These are phyloP conservation scores for Diaporthe vaccinii DNA, from an alignment of 2,329 filamentous ascomycete species.

Conservation along the genomic window DNA sequence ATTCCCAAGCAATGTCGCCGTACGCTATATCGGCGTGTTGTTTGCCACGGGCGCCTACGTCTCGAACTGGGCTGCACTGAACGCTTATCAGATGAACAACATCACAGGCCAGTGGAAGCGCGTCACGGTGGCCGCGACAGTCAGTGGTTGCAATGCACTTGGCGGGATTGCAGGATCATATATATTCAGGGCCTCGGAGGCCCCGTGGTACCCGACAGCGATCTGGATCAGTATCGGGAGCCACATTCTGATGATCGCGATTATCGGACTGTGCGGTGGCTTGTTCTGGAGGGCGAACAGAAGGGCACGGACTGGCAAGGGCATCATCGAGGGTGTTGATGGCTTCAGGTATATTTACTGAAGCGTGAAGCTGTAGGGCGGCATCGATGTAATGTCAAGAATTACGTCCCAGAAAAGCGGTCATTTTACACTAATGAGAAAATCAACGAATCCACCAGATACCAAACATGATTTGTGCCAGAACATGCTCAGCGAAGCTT, in stretches of 20 bases:
- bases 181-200: constrained; percentile 37
- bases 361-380: neutral
- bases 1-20: constrained; percentile 69
- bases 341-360: constrained; percentile 40
- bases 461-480: neutral
- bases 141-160: constrained; percentile 42
- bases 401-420: neutral
- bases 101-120: constrained; percentile 51
- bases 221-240: constrained; percentile 41
- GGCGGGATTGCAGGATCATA: constrained; percentile 41
- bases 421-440: neutral
- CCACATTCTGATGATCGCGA: constrained; percentile 38
- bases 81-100: constrained; percentile 74
- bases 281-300: constrained; percentile 39
- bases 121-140: constrained; percentile 38
- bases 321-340: constrained; percentile 39
- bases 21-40: constrained; percentile 75
- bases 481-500: neutral
- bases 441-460: too few relatives aligned
- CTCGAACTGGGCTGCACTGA: constrained; percentile 77
- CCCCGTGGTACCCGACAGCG: constrained; percentile 39
- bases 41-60: constrained; percentile 78
- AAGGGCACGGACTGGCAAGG: constrained; percentile 26
- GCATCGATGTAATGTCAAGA: neutral
- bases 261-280: constrained; percentile 31